Evolutionary conservation across 495 filamentous ascomycete genomes (phyloP), one percentile per base, ranked within the genome.

Genomic region (Aspergillus conjunctus): DNA sequence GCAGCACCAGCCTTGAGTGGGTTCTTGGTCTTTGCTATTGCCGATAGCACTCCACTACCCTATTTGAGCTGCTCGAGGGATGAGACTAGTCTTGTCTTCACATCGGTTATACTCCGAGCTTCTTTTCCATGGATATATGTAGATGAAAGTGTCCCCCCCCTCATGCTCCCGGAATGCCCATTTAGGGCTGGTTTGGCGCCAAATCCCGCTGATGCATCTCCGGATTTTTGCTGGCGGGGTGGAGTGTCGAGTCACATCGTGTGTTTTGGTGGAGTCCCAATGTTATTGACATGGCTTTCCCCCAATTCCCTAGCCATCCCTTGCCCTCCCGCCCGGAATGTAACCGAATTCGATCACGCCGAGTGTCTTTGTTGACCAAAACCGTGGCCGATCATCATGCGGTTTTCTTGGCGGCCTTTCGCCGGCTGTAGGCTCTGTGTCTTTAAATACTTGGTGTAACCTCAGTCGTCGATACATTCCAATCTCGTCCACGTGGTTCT

Each of bases 321-420:
- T 46, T 20, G 44, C 49, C 51, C 56, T 59, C 60, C 62, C 62
- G 57, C 58, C 54, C 62, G 62, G 62, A 51, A 63, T 63, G 66
- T 65, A 68, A 65, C 66, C 62, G 55, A 51, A 68, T 68, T 63
- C 51, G 62, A 63, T 37, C 21, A 4, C 26, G 22, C 17, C 41
- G 41, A n/a, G 37, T 34, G 43, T 14, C 12, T 15, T 49, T 37
- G 22, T 41, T 61, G 43, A n/a, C 51, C 17, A 34, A 22, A 17
- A 0, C 26, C 11, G n/a, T 33, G 6, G 21, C 34, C 34, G 54
- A 63, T 59, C 50, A 46, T 15, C 49, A 52, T 59, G 54, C 41
- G 52, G 21, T 15, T 11, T 26, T n/a, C 21, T 8, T 11, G 37
- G 37, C 37, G 37, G 37, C 8, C 37, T 41, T 41, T 41, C 12